Base-by-base conservation (phyloP, 225 moss, liverwort and hornwort genomes). In the Physcomitrellopsis africana region DNA sequence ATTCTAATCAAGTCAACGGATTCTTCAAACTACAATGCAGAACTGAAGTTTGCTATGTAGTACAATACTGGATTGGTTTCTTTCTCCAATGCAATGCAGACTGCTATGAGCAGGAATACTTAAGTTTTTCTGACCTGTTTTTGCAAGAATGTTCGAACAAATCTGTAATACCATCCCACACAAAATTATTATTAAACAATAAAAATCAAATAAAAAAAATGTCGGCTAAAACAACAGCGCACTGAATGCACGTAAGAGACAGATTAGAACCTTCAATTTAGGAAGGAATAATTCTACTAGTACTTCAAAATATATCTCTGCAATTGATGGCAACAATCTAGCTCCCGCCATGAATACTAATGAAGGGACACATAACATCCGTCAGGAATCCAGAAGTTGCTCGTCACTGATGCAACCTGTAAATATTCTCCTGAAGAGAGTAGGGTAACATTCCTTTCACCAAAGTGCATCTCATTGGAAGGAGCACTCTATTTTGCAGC, bases 61-160 rank as follows among this genome's bases (percentile, higher is more conserved):
- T 42, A 27, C 0, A 54, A 11, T 29, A 19, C 9, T 42, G 13
- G 26, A 62, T 47, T 47, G 49, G 0, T 26, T 47, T 56, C 8
- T 51, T 56, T 19, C 18, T 75, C 64, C 60, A 46, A 26, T 41
- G 16, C 11, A 43, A 37, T 49, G 11, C 12, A 49, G 17, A 71
- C 69, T 48, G 22, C 24, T 64, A 22, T 18, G 63, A 29, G 22
- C n/a, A 72, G 47, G 26, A 18, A 57, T 44, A 57, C 19, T 22
- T 54, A 27, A 71, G 61, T 57, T 41, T 56, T 10, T 29, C 80
- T 60, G 55, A 93, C 95, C 92, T 92, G 96, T 45, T 87, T 84
- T 69, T 80, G 79, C 69, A 96, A 79, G 69, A 96, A 93, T 22
- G 79, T 73, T 69, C 89, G 90, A 65, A 96, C 90, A 89, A 96